phyloP scores from a whole-genome alignment of 176 grass and related monocot species.

The Thinopyrum elongatum region DNA sequence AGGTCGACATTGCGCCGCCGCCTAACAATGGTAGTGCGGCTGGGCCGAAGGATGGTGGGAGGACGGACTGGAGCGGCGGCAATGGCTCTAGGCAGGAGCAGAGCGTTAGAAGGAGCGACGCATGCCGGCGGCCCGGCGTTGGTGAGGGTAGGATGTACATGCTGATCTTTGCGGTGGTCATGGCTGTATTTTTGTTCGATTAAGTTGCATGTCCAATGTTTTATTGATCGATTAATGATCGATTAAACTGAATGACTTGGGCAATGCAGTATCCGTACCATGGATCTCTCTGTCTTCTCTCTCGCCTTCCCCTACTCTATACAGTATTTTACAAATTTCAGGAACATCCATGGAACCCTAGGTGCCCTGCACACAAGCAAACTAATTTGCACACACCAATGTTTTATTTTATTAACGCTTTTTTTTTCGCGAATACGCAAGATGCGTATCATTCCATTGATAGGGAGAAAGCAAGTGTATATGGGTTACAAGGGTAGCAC shows the following conservation, averaged over 20 bases:
- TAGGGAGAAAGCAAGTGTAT: too few relatives aligned
- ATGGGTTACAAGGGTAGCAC: too few relatives aligned
- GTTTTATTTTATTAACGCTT: too few relatives aligned
- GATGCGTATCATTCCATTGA: too few relatives aligned
- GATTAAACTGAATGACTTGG: neutral
- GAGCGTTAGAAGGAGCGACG: constrained; percentile 9
- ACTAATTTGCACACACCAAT: too few relatives aligned
- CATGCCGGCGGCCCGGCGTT: neutral
- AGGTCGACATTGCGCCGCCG: neutral
- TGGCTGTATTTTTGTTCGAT: constrained; percentile 13
- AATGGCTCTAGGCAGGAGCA: neutral
- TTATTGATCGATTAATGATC: neutral
- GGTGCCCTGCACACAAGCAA: too few relatives aligned
- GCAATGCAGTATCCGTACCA: too few relatives aligned
- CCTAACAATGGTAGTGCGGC: neutral
- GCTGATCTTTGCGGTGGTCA: neutral
- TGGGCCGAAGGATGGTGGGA: neutral
- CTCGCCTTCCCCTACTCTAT: too few relatives aligned
- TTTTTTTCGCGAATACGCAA: too few relatives aligned
- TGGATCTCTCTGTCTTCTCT: too few relatives aligned
- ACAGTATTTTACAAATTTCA: too few relatives aligned
- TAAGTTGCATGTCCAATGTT: neutral
- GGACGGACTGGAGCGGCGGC: neutral
- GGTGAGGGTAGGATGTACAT: neutral
- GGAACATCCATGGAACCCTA: too few relatives aligned